phyloP scores from a whole-genome alignment of 345 rosid species.

The Eucalyptus cloeziana region DNA sequence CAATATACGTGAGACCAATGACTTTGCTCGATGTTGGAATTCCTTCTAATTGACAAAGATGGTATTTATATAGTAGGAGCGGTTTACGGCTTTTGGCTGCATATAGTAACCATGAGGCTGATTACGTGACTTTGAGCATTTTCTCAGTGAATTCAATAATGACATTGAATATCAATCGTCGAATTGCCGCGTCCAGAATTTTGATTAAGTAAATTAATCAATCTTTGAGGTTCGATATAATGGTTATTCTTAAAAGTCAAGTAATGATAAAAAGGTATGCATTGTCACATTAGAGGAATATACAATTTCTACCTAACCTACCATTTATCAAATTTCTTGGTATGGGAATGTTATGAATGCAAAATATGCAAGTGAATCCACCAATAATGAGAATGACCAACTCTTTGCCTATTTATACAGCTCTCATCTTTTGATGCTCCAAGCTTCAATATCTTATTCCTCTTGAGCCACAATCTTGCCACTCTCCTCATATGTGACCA shows the following conservation, averaged over 20 bases:
- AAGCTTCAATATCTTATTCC: neutral
- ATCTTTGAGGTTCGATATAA: neutral
- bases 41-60: neutral
- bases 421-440: neutral
- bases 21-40: neutral
- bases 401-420: neutral
- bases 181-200: fast-evolving
- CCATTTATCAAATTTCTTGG: neutral
- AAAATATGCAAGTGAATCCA: neutral
- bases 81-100: neutral
- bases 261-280: neutral
- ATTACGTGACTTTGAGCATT: neutral
- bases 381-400: neutral
- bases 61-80: neutral
- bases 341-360: neutral
- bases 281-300: neutral
- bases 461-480: neutral
- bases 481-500: neutral
- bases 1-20: neutral
- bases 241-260: neutral
- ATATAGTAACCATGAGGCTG: neutral
- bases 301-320: neutral
- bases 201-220: neutral
- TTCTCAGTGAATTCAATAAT: neutral
- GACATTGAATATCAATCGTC: neutral